A percentile compares a stretch with the other conserved stretches of the same genome.
Conservation (phyloP, 495 filamentous ascomycete species). For the Clavariopsis aquatica region DNA sequence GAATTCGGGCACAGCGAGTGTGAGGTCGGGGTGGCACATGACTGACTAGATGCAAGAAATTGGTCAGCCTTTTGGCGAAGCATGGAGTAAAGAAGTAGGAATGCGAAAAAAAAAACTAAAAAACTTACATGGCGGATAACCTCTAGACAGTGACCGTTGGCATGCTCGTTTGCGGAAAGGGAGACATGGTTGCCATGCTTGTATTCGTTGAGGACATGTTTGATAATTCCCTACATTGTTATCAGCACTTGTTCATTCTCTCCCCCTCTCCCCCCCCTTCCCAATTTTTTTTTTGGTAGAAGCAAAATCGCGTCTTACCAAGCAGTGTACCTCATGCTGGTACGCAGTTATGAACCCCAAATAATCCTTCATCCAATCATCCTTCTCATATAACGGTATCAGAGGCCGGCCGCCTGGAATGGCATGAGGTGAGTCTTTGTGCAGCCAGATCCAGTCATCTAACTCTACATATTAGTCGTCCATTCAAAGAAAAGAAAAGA, state of each 20-base stretch:
- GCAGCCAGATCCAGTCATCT: neutral
- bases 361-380: conserved; percentile 13
- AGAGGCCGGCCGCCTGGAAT: conserved; percentile 2
- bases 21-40: conserved; percentile 4
- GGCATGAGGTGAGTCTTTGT: neutral
- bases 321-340: conserved; percentile 11
- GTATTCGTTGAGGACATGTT: neutral
- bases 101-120: neutral
- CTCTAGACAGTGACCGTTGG: conserved; percentile 5
- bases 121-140: conserved; percentile 8
- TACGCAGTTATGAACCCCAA: conserved; percentile 3
- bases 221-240: neutral
- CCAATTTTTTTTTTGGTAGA: too few relatives aligned
- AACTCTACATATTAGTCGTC: neutral
- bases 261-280: too few relatives aligned
- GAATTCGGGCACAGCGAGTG: neutral
- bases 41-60: neutral
- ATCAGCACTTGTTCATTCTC: neutral
- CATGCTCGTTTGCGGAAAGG: neutral
- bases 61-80: neutral
- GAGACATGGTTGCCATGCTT: neutral
- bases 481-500: too few relatives aligned
- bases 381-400: conserved; percentile 5
- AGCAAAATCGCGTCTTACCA: conserved; percentile 5
- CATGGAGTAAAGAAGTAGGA: neutral